Base-by-base conservation (phyloP, 148 eudicot genomes). In the Vaccinium myrtillus region DNA sequence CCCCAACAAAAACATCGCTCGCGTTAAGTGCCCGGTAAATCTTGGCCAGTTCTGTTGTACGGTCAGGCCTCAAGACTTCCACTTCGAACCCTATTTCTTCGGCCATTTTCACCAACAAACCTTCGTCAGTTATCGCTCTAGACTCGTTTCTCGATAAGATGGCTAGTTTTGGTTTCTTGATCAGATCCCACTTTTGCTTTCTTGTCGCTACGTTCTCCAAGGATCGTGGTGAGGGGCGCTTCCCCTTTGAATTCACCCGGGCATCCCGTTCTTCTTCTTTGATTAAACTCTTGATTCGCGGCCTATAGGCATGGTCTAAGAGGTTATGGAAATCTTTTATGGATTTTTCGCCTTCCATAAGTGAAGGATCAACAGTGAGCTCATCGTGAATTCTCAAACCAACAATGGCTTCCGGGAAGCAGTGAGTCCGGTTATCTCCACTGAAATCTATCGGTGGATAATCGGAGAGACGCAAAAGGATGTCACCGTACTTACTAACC, bases 351-450 rank as follows among this genome's bases (percentile, higher is more conserved):
- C 83, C 89, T 80, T 86, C 88, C 92, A 90, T 90, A 81, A 89
- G 84, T 5, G 91, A 85, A 74, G 94, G 78, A 84, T 96, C 92
- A 54, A 96, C 87, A 2, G 92, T 87, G 43, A 96, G 98, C 89
- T 93, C 96, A 59, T 93, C 95, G 70, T 97, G 99, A 51, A 97
- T 92, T 81, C 87, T 90, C 87, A 97, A 84, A 14, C 99, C 99
- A 16, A 90, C 98, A 54, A 93, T 87, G 75, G 94, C 95, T 84
- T 95, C 98, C 0, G 95, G 93, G 86, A 97, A 97, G 90, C 99
- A 97, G 86, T 95, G 98, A 21, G 89, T 87, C 71, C 92, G 84
- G 11, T 87, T 86, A 79, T 97, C 99, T 6, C 85, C 88, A 56
- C 69, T 86, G 55, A 87, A 95, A 82, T 95, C 94, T 15, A 97